Conservation (phyloP, 805 yeast species). For the Zygosaccharomyces siamensis region DNA sequence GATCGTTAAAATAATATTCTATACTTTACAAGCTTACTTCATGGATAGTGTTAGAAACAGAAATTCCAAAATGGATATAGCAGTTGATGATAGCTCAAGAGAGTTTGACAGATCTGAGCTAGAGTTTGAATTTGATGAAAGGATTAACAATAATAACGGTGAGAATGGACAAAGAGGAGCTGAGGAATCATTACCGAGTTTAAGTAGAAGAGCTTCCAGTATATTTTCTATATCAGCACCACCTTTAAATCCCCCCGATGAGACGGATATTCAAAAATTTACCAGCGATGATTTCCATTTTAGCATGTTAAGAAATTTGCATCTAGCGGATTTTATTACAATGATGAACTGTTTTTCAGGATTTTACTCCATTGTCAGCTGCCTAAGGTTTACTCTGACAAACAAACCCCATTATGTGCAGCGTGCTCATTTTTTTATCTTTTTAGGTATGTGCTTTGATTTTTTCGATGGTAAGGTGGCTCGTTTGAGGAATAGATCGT, state of each 20-base stretch:
- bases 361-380: constrained; percentile 81
- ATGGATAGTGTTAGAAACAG: constrained; percentile 14
- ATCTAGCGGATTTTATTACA: constrained; percentile 94
- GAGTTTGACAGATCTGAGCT: constrained; percentile 6
- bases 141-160: constrained; percentile 1
- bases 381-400: constrained; percentile 73
- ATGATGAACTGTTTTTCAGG: constrained; percentile 92
- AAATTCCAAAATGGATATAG: constrained; percentile 5
- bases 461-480: constrained; percentile 98
- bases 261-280: constrained; percentile 70
- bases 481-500: constrained; percentile 83
- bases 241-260: constrained; percentile 72
- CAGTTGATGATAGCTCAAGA: constrained; percentile 7
- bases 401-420: constrained; percentile 66
- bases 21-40: neutral
- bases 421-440: constrained; percentile 83
- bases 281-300: constrained; percentile 81
- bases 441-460: constrained; percentile 91
- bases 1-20: too few species aligned
- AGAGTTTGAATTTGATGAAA: constrained; percentile 11
- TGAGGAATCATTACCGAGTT: constrained; percentile 25
- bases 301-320: constrained; percentile 78
- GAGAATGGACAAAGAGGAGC: constrained; percentile 7
- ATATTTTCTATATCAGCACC: constrained; percentile 46
- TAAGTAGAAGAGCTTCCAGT: constrained; percentile 53